Percentiles rank a stretch among this genome's conserved stretches.
These are phyloP conservation scores for Nannizzia gypsea DNA, from an alignment of 2,329 filamentous ascomycete genomes.

Conservation along the genomic window DNA sequence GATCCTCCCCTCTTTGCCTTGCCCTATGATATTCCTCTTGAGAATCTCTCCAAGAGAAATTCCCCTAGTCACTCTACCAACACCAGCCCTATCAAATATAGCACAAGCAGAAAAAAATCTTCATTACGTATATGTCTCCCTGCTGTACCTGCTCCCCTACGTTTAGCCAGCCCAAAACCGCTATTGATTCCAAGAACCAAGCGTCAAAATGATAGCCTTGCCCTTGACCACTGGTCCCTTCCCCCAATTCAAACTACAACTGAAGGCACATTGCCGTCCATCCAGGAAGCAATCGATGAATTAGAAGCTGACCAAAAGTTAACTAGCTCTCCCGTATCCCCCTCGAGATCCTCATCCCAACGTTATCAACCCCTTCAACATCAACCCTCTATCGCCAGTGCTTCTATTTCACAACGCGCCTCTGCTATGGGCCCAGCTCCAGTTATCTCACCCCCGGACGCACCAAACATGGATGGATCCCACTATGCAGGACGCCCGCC, in stretches of 20 bases:
- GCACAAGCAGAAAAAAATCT: not conserved
- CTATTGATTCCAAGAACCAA: constrained; percentile 2
- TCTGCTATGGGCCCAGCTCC: constrained; percentile 34
- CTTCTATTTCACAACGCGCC: constrained; percentile 27
- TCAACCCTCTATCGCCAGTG: constrained; percentile 22
- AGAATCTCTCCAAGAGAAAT: not conserved
- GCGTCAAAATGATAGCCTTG: constrained; percentile 5
- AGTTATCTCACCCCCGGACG: constrained; percentile 30
- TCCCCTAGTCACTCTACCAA: not conserved
- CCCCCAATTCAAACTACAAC: constrained; percentile 1
- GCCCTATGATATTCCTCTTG: not conserved
- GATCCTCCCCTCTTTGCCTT: constrained; percentile 1
- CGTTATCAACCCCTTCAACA: constrained; percentile 24
- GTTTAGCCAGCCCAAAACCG: constrained; percentile 14
- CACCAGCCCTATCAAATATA: not conserved
- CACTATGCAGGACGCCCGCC: constrained; percentile 28
- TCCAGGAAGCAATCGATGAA: constrained; percentile 17
- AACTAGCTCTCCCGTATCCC: constrained; percentile 19
- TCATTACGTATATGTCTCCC: not conserved
- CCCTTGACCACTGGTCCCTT: not conserved
- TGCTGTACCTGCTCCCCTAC: constrained; percentile 11
- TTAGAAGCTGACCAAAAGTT: constrained; percentile 16
- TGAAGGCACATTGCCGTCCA: constrained; percentile 5
- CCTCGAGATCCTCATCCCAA: constrained; percentile 21
- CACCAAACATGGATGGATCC: constrained; percentile 24